These are phyloP conservation scores for Tetrahymena elliotti DNA, from an alignment of 73 alveolate genomes.

Conservation along the genomic window DNA sequence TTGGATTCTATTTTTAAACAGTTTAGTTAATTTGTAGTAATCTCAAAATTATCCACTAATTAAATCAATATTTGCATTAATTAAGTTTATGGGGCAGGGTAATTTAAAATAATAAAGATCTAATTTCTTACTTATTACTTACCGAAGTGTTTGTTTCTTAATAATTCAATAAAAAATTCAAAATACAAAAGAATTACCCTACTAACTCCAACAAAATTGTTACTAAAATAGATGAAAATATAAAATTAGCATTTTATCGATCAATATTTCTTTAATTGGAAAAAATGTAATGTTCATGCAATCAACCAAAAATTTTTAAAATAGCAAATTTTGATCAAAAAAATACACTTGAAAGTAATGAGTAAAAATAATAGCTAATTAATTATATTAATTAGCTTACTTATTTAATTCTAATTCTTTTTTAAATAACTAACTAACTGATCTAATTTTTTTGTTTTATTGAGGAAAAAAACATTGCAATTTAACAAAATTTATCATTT, in stretches of 20 bases:
- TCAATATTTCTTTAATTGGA: too few species aligned
- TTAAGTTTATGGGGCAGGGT: background rate
- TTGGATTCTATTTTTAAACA: background rate
- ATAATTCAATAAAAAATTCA: background rate
- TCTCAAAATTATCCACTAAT: background rate
- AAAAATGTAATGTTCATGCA: background rate
- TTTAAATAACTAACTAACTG: too few species aligned
- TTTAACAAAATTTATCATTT: too few species aligned
- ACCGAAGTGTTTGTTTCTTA: background rate
- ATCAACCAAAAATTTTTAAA: too few species aligned
- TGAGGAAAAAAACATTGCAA: too few species aligned
- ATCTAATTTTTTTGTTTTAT: too few species aligned
- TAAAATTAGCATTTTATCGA: background rate
- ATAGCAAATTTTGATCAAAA: too few species aligned
- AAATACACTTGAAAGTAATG: too few species aligned
- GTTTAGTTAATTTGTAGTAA: background rate
- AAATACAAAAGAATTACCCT: too few species aligned
- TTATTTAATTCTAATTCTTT: too few species aligned
- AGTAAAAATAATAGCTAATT: too few species aligned
- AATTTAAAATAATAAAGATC: background rate
- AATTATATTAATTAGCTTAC: too few species aligned
- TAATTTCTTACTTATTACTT: background rate
- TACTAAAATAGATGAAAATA: background rate
- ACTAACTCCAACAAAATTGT: background rate
- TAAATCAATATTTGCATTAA: background rate